Percentiles rank a stretch among this genome's conserved stretches.
Conservation (phyloP, 1,284 basidiomycete species). For the Malassezia psittaci region DNA sequence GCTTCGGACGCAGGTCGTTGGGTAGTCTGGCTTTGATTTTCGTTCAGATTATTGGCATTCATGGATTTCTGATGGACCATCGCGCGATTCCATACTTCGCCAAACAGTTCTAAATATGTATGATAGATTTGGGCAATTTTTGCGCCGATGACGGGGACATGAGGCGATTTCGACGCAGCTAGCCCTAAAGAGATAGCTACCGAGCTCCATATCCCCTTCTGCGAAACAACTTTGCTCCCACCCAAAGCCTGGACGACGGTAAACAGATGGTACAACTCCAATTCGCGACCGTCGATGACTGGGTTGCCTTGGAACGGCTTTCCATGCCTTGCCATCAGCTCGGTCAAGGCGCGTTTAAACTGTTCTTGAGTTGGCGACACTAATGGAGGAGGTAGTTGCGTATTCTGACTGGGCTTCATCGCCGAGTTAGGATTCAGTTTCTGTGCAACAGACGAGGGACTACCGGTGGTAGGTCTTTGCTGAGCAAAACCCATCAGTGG, state of each 20-base stretch:
- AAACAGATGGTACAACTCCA: slow-evolving; percentile 40
- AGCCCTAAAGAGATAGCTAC: slow-evolving; percentile 36
- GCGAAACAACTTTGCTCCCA: slow-evolving; percentile 34
- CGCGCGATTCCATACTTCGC: slow-evolving; percentile 41
- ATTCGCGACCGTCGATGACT: slow-evolving; percentile 26
- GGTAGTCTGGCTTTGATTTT: background rate
- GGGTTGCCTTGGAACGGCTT: slow-evolving; percentile 30
- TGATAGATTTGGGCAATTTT: slow-evolving; percentile 32
- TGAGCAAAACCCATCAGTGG: background rate
- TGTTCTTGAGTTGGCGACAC: slow-evolving; percentile 31
- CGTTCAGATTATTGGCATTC: slow-evolving; percentile 12
- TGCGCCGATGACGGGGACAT: slow-evolving; percentile 23
- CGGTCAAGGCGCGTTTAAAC: slow-evolving; percentile 37
- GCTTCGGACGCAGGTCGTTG: background rate
- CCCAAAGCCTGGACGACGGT: slow-evolving; percentile 36
- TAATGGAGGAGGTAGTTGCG: slow-evolving; percentile 9
- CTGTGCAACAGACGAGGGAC: background rate
- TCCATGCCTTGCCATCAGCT: slow-evolving; percentile 35
- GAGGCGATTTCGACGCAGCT: slow-evolving; percentile 26
- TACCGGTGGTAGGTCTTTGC: background rate
- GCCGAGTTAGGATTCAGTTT: background rate
- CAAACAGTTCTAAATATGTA: slow-evolving; percentile 34
- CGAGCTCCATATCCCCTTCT: slow-evolving; percentile 33
- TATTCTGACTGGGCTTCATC: background rate
- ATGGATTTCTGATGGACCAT: slow-evolving; percentile 36